Conservation (phyloP, 1,284 basidiomycete genomes). For the Rhodotorula sp. region DNA sequence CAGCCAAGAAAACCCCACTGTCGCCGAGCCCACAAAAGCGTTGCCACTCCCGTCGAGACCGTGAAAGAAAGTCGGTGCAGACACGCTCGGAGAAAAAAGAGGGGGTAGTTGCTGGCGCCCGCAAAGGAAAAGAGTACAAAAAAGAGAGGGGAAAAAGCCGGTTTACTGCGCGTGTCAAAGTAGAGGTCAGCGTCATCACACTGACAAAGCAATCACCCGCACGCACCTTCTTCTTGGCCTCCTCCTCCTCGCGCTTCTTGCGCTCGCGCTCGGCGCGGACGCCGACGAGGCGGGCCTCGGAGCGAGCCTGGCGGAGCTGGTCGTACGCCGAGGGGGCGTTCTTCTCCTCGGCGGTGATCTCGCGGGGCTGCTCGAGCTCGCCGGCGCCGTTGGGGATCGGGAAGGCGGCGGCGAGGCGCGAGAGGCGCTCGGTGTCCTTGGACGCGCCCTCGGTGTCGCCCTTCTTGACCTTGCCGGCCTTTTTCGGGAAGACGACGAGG, state of each 20-base stretch:
- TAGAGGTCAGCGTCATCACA: background rate
- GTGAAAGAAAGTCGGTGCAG: background rate
- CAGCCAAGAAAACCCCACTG: background rate
- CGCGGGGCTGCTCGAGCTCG: constrained; percentile 77
- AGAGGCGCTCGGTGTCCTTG: constrained; percentile 75
- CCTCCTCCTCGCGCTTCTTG: constrained; percentile 84
- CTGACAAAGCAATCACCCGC: background rate
- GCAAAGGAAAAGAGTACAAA: background rate
- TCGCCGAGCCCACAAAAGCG: too few species aligned
- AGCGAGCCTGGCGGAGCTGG: constrained; percentile 82
- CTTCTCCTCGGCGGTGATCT: constrained; percentile 90
- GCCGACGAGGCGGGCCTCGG: constrained; percentile 81
- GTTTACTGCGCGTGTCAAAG: background rate
- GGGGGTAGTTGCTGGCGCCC: background rate
- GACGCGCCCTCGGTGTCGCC: constrained; percentile 86
- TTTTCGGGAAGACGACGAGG: constrained; percentile 79
- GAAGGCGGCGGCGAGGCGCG: constrained; percentile 52
- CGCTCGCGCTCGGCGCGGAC: constrained; percentile 66
- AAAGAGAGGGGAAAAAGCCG: background rate
- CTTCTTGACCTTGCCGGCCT: constrained; percentile 92
- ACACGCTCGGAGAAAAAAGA: background rate
- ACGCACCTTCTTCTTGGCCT: constrained; percentile 11
- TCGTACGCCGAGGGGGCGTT: constrained; percentile 76
- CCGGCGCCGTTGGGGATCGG: constrained; percentile 65
- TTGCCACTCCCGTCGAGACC: background rate